Evolutionary conservation across 2,329 filamentous ascomycete species (phyloP).

Genomic region (Thielaviopsis euricoi): DNA sequence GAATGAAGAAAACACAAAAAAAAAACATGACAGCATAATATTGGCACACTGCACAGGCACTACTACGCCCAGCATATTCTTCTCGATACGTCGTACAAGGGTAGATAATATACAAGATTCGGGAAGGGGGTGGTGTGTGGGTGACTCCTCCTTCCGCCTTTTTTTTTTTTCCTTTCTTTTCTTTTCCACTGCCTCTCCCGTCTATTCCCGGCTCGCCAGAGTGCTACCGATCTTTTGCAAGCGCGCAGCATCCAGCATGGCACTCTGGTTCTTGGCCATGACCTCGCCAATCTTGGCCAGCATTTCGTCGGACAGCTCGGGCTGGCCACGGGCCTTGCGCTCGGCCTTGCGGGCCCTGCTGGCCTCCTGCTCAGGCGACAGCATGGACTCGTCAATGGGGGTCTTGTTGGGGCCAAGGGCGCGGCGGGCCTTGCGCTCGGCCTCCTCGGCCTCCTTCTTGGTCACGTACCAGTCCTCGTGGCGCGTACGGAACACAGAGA

Average conservation of each 20-base stretch:
- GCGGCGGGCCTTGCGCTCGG: constrained; percentile 22
- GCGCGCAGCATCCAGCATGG: constrained; percentile 9
- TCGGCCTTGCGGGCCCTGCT: constrained; percentile 36
- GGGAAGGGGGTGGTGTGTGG: background rate
- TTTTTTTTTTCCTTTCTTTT: background rate
- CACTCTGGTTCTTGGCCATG: constrained; percentile 37
- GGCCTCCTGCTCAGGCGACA: constrained; percentile 42
- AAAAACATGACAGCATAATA: constrained; percentile 3
- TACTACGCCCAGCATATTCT: background rate
- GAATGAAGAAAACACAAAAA: constrained; percentile 1
- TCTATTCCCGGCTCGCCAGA: constrained; percentile 4
- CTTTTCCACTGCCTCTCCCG: background rate
- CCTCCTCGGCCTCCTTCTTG: constrained; percentile 43
- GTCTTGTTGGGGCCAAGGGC: constrained; percentile 15
- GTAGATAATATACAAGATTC: background rate
- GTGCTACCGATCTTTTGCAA: constrained; percentile 5
- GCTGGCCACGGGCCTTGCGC: constrained; percentile 36
- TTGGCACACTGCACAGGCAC: background rate
- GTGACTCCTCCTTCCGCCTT: background rate
- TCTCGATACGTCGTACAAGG: background rate
- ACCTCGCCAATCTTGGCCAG: constrained; percentile 44
- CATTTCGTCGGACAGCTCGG: constrained; percentile 40
- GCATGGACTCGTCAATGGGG: constrained; percentile 22
- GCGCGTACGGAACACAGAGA: constrained; percentile 63
- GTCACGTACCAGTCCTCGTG: constrained; percentile 61